phyloP scores from a whole-genome alignment of 805 yeast genomes.

The Trichomonascus vanleenenianus region DNA sequence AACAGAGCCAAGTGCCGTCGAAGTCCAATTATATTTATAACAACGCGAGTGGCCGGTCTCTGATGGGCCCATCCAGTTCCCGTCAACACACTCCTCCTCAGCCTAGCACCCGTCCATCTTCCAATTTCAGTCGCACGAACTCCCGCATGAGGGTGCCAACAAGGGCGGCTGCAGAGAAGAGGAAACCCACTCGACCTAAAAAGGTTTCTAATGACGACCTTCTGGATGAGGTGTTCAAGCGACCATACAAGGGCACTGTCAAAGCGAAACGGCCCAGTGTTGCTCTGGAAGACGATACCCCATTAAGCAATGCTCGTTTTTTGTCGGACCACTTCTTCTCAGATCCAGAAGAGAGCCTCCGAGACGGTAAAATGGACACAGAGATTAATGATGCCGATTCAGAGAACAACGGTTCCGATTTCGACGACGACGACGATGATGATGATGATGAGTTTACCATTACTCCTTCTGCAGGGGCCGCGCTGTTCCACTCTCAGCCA shows the following conservation, averaged over 20 bases:
- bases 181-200: not conserved
- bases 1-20: not conserved
- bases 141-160: too few relatives aligned
- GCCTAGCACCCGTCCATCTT: not conserved
- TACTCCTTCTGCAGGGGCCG: not conserved
- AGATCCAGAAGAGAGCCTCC: constrained; percentile 2
- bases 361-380: not conserved
- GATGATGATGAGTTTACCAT: not conserved
- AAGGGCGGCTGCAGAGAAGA: not conserved
- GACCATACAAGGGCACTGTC: constrained; percentile 23
- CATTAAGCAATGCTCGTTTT: not conserved
- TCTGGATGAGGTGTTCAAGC: constrained; percentile 24
- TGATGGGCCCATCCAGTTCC: not conserved
- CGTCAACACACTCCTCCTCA: not conserved
- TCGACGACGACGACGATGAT: constrained; percentile 5
- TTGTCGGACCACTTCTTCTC: not conserved
- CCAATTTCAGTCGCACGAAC: not conserved
- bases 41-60: too few relatives aligned
- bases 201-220: constrained; percentile 23
- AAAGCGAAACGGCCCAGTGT: constrained; percentile 5
- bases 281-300: not conserved
- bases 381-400: constrained; percentile 1
- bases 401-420: not conserved
- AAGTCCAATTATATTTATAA: too few relatives aligned
- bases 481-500: constrained; percentile 2